Percentiles rank a stretch among this genome's conserved stretches.
Conservation (phyloP, 2,329 filamentous ascomycete genomes). For the Gaeumannomyces tritici region DNA sequence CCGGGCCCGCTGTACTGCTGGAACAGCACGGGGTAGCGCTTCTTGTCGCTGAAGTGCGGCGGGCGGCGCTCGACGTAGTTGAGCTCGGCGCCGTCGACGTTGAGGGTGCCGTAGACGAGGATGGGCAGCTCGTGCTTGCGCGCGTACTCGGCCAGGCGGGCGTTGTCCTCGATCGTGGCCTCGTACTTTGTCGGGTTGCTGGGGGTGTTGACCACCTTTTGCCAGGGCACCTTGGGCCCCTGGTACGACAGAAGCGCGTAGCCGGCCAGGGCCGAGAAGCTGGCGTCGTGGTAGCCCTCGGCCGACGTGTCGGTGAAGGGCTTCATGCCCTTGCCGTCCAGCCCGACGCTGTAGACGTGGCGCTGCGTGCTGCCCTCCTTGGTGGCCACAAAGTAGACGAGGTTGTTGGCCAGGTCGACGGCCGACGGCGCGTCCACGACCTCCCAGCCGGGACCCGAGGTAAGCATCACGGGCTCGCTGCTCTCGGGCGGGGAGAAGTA, state of each 20-base stretch:
- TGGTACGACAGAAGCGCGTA: constrained; percentile 79
- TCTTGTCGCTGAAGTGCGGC: constrained; percentile 74
- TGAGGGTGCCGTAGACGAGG: constrained; percentile 72
- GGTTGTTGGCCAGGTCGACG: constrained; percentile 72
- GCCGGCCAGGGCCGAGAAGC: constrained; percentile 73
- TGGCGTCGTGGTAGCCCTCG: constrained; percentile 71
- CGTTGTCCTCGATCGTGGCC: constrained; percentile 70
- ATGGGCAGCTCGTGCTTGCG: constrained; percentile 73
- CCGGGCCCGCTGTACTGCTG: constrained; percentile 89
- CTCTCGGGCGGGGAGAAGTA: constrained; percentile 89
- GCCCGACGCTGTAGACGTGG: constrained; percentile 81
- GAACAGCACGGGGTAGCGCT: constrained; percentile 90
- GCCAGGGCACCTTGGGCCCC: constrained; percentile 81
- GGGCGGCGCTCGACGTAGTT: constrained; percentile 77
- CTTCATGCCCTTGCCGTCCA: constrained; percentile 66
- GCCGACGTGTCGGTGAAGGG: constrained; percentile 64
- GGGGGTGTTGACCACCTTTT: constrained; percentile 80
- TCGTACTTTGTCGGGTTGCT: constrained; percentile 56
- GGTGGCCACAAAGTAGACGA: constrained; percentile 85
- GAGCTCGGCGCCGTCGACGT: constrained; percentile 66
- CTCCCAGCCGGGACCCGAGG: constrained; percentile 75
- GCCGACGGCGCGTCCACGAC: constrained; percentile 78
- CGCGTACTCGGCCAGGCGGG: constrained; percentile 56
- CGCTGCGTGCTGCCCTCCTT: constrained; percentile 83
- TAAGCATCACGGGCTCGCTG: constrained; percentile 73